A percentile compares a stretch with the other conserved stretches of the same genome.
These are phyloP conservation scores for Trichopus zeylanicus DNA, from an alignment of 116 monocot genomes.

Conservation along the genomic window DNA sequence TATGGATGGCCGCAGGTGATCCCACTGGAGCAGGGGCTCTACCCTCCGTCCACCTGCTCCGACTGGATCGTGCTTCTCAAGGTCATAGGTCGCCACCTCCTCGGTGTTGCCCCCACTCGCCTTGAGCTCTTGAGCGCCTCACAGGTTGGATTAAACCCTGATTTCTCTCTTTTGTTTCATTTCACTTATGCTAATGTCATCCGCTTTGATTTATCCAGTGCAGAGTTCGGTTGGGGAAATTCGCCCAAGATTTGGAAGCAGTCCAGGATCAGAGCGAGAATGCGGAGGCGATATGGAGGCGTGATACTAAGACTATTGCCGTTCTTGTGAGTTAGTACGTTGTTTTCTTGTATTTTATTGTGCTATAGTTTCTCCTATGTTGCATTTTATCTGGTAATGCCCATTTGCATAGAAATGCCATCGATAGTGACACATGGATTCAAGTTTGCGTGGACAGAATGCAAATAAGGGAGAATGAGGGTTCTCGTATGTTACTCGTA, in stretches of 20 bases:
- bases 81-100: slow-evolving; percentile 6
- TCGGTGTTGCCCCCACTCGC: slow-evolving; percentile 41
- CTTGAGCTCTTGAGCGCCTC: slow-evolving; percentile 84
- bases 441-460: too few species aligned
- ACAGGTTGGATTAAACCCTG: slow-evolving; percentile 31
- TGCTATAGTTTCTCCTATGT: neutral
- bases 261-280: slow-evolving; percentile 63
- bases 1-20: slow-evolving; percentile 6
- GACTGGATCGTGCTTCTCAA: slow-evolving; percentile 63
- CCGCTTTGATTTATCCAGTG: slow-evolving; percentile 39
- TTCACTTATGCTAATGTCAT: neutral
- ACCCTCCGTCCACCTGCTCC: neutral
- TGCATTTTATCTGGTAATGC: too few species aligned
- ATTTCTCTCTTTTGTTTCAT: neutral
- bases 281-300: slow-evolving; percentile 71
- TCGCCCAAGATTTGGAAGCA: slow-evolving; percentile 38
- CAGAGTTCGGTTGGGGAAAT: slow-evolving; percentile 69
- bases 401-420: too few species aligned
- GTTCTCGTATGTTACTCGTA: too few species aligned
- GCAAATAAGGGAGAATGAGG: too few species aligned
- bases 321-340: slow-evolving; percentile 43
- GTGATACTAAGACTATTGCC: slow-evolving; percentile 67
- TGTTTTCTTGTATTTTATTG: neutral
- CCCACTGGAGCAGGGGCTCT: neutral
- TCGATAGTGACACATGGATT: too few species aligned